These are phyloP conservation scores for Zarea fungicola DNA, from an alignment of 2,329 filamentous ascomycete genomes.

Conservation along the genomic window DNA sequence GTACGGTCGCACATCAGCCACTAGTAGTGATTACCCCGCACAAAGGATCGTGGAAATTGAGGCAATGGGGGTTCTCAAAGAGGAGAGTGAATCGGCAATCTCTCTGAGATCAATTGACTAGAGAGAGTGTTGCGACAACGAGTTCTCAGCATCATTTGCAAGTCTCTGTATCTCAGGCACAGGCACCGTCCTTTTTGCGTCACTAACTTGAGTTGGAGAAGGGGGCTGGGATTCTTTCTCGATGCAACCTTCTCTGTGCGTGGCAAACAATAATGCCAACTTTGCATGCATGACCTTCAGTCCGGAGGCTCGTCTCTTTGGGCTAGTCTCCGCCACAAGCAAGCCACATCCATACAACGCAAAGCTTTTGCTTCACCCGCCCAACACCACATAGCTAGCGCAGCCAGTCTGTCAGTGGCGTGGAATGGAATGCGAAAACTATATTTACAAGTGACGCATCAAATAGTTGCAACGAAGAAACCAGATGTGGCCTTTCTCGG, in stretches of 20 bases:
- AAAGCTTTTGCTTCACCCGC: no score
- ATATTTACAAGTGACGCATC: constrained; percentile 2
- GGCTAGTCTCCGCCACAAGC: constrained; percentile 3
- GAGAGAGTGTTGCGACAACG: no score
- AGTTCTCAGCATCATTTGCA: no score
- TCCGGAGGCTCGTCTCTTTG: neutral
- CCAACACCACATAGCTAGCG: neutral
- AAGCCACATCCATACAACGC: neutral
- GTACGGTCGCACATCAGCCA: neutral
- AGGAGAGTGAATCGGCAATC: constrained; percentile 1
- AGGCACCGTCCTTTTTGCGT: neutral
- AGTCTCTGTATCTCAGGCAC: neutral
- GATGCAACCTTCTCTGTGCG: constrained; percentile 1
- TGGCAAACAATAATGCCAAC: no score
- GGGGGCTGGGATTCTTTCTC: neutral
- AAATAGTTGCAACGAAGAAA: neutral
- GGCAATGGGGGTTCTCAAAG: neutral
- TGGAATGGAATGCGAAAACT: neutral
- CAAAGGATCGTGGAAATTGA: neutral
- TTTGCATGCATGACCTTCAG: neutral
- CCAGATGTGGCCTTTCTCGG: neutral
- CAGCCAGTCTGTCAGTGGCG: neutral
- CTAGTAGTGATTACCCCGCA: neutral
- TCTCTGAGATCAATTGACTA: neutral
- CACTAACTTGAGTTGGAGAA: no score